A percentile compares a stretch with the other conserved stretches of the same genome.
phyloP scores from a whole-genome alignment of 257 asterid species.

The Linaria vulgaris region DNA sequence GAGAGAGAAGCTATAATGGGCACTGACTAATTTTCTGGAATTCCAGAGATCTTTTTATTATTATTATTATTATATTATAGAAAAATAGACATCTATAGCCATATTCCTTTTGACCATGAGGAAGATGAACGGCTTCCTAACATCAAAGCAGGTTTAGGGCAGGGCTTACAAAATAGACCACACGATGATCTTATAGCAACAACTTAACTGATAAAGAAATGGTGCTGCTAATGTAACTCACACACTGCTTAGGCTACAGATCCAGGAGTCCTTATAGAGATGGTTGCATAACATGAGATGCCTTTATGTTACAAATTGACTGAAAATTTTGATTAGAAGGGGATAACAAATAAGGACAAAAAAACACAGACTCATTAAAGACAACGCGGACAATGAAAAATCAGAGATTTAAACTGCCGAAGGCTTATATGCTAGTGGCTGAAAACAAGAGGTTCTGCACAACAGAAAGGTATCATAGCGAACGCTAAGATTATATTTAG shows the following conservation, averaged over 20 bases:
- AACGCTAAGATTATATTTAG: too few relatives aligned
- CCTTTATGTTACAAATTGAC: background rate
- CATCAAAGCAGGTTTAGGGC: background rate
- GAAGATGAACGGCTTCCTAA: background rate
- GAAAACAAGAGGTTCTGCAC: too few relatives aligned
- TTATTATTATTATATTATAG: too few relatives aligned
- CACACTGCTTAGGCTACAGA: background rate
- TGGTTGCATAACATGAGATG: background rate
- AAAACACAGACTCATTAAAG: background rate
- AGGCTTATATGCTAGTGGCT: too few relatives aligned
- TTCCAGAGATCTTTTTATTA: too few relatives aligned
- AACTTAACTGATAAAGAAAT: slow-evolving; percentile 10
- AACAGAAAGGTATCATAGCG: too few relatives aligned
- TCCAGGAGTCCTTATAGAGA: background rate
- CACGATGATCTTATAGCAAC: background rate
- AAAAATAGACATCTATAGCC: too few relatives aligned
- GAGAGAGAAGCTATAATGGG: too few relatives aligned
- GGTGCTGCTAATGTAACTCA: background rate
- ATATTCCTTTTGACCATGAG: too few relatives aligned
- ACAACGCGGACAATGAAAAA: too few relatives aligned
- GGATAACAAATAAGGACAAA: background rate
- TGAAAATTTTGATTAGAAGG: background rate
- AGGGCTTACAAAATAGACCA: background rate
- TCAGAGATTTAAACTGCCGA: too few relatives aligned
- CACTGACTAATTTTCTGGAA: too few relatives aligned